Base-by-base conservation (phyloP, 441 rosid species). In the Arabidopsis hybrid region DNA sequence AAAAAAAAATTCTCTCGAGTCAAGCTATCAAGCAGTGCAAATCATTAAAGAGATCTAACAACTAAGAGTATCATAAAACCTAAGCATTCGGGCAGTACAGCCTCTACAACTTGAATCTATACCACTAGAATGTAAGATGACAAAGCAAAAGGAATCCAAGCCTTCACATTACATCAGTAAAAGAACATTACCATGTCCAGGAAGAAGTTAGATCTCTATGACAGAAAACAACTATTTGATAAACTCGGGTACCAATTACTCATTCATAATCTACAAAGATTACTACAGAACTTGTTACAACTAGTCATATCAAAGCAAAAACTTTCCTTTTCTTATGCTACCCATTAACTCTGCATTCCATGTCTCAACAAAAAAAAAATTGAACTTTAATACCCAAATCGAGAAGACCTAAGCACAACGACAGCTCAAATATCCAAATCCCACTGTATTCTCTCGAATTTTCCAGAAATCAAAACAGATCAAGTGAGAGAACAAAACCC, bases 401-500 rank as follows among this genome's bases (percentile, higher is more conserved):
- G 26, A 50, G 29, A 26, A 64, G 42, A 53, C 56, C 56, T 31
- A 18, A 59, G 18, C 39, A 16, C 73, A 43, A 50, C 7, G 51
- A 51, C 73, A 60, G 51, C 59, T 65, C 57, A 65, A 65, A 12
- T 8, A 59, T 59, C 51, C 45, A 60, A 63, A 47, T 38, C 49
- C 46, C 18, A 58, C 56, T 57, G 64, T 40, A n/a, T 1, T 64
- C 32, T n/a, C 71, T 16, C 18, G 4, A 69, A 36, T 4, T 36
- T 2, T 10, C 53, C 4, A 58, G 12, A 17, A 60, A 72, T 0
- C 59, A 36, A 50, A 62, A 65, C 40, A 78, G 81, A 78, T 78
- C 70, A 77, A 60, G 72, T 34, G 43, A 7, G 42, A 21, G 17
- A 49, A 14, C 53, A 51, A 78, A 77, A 78, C 60, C 74, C 78